phyloP scores from a whole-genome alignment of 163 green algal genomes.

The Prototheca cutis region DNA sequence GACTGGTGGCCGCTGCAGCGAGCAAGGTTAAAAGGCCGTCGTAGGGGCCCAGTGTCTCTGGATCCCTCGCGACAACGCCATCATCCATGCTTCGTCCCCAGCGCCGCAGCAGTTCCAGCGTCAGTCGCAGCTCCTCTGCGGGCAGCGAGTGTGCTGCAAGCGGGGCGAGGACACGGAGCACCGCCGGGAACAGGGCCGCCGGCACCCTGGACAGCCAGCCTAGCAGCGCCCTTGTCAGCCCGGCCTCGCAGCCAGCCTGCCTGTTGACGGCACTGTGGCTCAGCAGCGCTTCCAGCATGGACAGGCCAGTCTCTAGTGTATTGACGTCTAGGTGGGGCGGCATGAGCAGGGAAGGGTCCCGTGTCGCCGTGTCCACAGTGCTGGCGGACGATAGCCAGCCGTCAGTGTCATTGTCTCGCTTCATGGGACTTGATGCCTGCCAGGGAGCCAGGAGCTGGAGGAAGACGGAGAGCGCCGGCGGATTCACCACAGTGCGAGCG shows the following conservation, averaged over 20 bases:
- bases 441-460: too few species aligned
- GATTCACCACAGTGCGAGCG: too few species aligned
- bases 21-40: slow-evolving; percentile 20
- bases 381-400: too few species aligned
- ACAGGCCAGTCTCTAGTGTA: too few species aligned
- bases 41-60: background rate
- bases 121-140: slow-evolving; percentile 20
- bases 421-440: too few species aligned
- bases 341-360: too few species aligned
- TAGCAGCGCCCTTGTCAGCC: background rate
- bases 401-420: too few species aligned
- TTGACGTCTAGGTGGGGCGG: too few species aligned
- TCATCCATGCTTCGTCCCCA: background rate
- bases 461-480: too few species aligned
- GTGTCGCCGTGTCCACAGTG: too few species aligned
- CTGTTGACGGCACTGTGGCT: slow-evolving; percentile 5
- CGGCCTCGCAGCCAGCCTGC: background rate
- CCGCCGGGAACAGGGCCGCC: background rate
- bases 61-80: too few species aligned
- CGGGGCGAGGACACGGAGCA: background rate
- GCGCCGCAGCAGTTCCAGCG: slow-evolving; percentile 29
- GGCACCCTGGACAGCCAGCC: background rate
- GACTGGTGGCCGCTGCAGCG: slow-evolving; percentile 18
- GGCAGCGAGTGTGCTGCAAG: background rate
- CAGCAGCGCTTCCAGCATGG: background rate